Conservation (phyloP, 1,139 yeast genomes). For the Geotrichum siamense region DNA sequence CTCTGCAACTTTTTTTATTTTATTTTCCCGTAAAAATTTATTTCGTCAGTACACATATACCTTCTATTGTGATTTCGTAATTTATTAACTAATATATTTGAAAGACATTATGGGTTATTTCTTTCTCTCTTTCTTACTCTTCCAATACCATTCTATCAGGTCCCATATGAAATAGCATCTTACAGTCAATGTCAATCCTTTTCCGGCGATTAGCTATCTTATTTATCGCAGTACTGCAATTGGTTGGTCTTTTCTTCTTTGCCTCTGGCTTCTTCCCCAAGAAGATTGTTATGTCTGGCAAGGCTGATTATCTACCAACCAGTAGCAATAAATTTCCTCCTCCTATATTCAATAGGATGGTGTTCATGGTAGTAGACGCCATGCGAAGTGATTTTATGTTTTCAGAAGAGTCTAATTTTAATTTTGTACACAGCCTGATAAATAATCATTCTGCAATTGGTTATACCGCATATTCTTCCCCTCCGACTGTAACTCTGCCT, state of each 20-base stretch:
- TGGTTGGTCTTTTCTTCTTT: conserved; percentile 53
- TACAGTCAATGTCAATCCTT: too few species aligned
- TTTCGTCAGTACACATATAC: too few species aligned
- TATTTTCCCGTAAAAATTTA: too few species aligned
- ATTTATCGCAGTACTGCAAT: conserved; percentile 32
- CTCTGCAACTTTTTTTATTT: too few species aligned
- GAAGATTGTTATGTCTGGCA: conserved; percentile 62
- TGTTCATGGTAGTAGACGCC: conserved; percentile 89
- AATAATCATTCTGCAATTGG: conserved; percentile 68
- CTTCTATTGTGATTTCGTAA: too few species aligned
- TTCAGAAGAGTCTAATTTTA: conserved; percentile 53
- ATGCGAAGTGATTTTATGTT: conserved; percentile 81
- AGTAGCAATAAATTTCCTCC: conserved; percentile 22
- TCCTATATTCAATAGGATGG: conserved; percentile 53
- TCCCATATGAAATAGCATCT: too few species aligned
- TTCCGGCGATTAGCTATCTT: not conserved
- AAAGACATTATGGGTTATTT: too few species aligned
- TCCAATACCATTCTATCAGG: too few species aligned
- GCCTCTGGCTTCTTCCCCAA: conserved; percentile 86
- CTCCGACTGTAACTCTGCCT: conserved; percentile 95
- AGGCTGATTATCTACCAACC: conserved; percentile 28
- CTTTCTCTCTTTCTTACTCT: too few species aligned
- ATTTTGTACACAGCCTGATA: conserved; percentile 58
- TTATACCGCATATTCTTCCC: conserved; percentile 83
- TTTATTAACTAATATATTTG: too few species aligned